Evolutionary conservation across 257 asterid genomes (phyloP).

Genomic region (Plantago elongata): DNA sequence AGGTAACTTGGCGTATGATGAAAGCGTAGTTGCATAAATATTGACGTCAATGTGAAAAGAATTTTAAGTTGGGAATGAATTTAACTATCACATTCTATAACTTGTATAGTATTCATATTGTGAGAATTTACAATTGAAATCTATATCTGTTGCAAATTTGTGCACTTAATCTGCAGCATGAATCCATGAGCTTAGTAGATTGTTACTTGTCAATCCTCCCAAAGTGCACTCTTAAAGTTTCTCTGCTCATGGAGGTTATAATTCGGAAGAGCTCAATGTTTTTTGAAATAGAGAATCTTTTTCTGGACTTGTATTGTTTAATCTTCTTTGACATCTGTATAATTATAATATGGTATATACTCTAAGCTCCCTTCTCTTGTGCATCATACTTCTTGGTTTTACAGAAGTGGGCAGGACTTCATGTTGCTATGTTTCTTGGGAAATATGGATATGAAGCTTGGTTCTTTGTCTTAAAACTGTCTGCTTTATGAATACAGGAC

Average conservation of each 20-base stretch:
- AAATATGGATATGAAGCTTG: neutral
- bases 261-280: no score
- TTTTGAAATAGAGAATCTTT: no score
- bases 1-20: neutral
- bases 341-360: neutral
- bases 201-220: no score
- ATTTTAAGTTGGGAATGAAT: neutral
- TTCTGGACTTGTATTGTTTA: no score
- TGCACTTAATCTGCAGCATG: no score
- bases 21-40: neutral
- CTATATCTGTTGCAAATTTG: no score
- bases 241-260: no score
- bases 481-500: constrained; percentile 44
- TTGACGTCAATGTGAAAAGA: neutral
- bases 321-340: neutral
- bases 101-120: neutral
- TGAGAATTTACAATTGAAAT: neutral
- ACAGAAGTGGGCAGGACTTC: no score
- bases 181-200: no score
- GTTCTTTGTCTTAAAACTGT: constrained; percentile 3
- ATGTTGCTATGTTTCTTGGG: neutral
- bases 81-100: neutral
- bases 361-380: neutral
- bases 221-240: no score
- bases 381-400: no score